These are phyloP conservation scores for Phytophthora idaei DNA, from an alignment of 352 stramenopile genomes.

Conservation along the genomic window DNA sequence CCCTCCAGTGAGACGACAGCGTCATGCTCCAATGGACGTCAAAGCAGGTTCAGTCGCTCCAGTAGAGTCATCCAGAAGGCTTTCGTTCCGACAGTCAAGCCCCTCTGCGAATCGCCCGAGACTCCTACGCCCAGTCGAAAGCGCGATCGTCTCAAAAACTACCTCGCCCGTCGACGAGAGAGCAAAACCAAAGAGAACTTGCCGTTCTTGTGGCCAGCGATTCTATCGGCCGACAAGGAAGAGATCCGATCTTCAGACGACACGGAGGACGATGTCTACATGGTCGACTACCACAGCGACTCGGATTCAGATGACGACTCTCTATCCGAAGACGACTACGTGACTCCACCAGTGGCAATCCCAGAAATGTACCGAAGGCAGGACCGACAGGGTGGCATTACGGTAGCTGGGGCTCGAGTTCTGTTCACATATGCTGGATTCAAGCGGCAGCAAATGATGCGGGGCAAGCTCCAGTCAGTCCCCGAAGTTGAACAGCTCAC, in stretches of 20 bases:
- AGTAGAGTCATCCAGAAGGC: conserved; percentile 15
- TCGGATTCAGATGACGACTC: conserved; percentile 35
- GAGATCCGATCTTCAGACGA: conserved; percentile 25
- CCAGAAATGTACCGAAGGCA: conserved; percentile 54
- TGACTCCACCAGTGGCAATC: conserved; percentile 54
- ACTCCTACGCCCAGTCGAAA: conserved; percentile 23
- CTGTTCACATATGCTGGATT: conserved; percentile 67
- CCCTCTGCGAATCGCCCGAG: conserved; percentile 6
- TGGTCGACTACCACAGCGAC: conserved; percentile 27
- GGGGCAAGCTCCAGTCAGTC: conserved; percentile 44
- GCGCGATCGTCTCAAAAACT: conserved; percentile 33
- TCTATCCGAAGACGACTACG: conserved; percentile 23
- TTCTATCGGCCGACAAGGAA: conserved; percentile 26
- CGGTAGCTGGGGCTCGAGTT: conserved; percentile 50
- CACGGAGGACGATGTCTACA: conserved; percentile 37
- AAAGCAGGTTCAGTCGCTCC: conserved; percentile 20
- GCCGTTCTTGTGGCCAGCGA: conserved; percentile 20
- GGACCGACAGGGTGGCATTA: conserved; percentile 57
- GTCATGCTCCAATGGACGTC: conserved; percentile 5
- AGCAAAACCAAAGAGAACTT: conserved; percentile 1
- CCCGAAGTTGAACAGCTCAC: conserved; percentile 29
- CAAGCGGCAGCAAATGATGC: conserved; percentile 55
- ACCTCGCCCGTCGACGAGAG: conserved; percentile 17
- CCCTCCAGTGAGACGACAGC: conserved; percentile 2
- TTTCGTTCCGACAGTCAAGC: conserved; percentile 2